phyloP scores from a whole-genome alignment of 1,139 yeast genomes.

The Fermentozyma sake region DNA sequence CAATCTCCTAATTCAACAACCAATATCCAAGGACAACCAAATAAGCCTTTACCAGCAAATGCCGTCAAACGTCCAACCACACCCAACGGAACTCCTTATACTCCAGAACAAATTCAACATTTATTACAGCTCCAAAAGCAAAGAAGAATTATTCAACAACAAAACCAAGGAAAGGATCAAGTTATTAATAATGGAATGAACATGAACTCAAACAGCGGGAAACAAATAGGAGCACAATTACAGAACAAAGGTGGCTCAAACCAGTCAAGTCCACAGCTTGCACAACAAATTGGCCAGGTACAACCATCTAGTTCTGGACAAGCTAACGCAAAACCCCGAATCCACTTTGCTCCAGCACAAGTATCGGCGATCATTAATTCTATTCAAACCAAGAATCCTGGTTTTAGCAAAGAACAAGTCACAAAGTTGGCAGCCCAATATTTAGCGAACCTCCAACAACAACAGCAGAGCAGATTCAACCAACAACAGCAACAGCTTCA shows the following conservation, averaged over 20 bases:
- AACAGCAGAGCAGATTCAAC: constrained; percentile 31
- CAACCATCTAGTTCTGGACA: constrained; percentile 3
- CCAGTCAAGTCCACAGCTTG: constrained; percentile 2
- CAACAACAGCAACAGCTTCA: constrained; percentile 6
- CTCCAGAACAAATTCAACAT: constrained; percentile 53
- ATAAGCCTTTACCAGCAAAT: constrained; percentile 1
- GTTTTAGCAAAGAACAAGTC: constrained; percentile 64
- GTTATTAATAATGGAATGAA: background rate
- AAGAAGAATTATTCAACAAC: constrained; percentile 45
- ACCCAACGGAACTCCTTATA: constrained; percentile 51
- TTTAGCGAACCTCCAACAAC: constrained; percentile 55
- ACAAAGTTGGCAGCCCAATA: constrained; percentile 70
- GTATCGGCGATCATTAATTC: constrained; percentile 67
- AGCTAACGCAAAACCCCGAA: constrained; percentile 26
- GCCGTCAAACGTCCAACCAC: constrained; percentile 33
- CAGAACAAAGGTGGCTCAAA: constrained; percentile 1
- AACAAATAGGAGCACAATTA: too few relatives aligned
- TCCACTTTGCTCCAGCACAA: constrained; percentile 56
- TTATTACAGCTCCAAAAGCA: constrained; percentile 50
- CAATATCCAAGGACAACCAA: constrained; percentile 2
- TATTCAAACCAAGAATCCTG: constrained; percentile 67
- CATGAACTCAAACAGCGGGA: too few relatives aligned
- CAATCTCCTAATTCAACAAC: constrained; percentile 3
- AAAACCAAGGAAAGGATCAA: constrained; percentile 18
- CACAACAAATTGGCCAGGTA: constrained; percentile 1